Percentiles rank a stretch among this genome's conserved stretches.
These are phyloP conservation scores for Penicillium sp. DNA, from an alignment of 2,329 filamentous ascomycete species.

Conservation along the genomic window DNA sequence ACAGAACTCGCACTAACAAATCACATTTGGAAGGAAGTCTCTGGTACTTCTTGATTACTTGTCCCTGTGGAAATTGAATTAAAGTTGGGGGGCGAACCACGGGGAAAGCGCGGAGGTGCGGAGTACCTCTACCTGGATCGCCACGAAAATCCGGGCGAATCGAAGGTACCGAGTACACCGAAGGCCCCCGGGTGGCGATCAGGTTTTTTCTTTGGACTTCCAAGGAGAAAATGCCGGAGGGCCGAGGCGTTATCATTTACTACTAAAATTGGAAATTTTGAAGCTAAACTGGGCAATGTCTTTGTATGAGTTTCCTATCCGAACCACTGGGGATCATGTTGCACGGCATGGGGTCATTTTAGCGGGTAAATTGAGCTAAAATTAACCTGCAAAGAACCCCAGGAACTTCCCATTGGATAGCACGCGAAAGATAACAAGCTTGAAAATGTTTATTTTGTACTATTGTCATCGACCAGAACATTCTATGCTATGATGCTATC, in stretches of 20 bases:
- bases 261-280: background rate
- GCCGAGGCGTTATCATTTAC: background rate
- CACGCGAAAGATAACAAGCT: background rate
- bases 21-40: background rate
- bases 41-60: conserved; percentile 2
- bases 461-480: background rate
- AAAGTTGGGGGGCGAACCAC: conserved; percentile 18
- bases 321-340: background rate
- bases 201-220: background rate
- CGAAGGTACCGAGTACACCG: conserved; percentile 19
- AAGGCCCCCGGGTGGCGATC: background rate
- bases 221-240: background rate
- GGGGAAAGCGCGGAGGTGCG: conserved; percentile 12
- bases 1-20: background rate
- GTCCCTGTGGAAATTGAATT: conserved; percentile 6
- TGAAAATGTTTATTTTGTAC: background rate
- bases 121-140: conserved; percentile 20
- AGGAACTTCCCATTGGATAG: no score
- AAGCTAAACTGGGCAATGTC: background rate
- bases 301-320: background rate
- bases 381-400: no score
- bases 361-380: no score
- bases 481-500: background rate
- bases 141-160: background rate
- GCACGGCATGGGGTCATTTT: background rate